Base-by-base conservation (phyloP, 345 rosid species). In the Brassica nigra region DNA sequence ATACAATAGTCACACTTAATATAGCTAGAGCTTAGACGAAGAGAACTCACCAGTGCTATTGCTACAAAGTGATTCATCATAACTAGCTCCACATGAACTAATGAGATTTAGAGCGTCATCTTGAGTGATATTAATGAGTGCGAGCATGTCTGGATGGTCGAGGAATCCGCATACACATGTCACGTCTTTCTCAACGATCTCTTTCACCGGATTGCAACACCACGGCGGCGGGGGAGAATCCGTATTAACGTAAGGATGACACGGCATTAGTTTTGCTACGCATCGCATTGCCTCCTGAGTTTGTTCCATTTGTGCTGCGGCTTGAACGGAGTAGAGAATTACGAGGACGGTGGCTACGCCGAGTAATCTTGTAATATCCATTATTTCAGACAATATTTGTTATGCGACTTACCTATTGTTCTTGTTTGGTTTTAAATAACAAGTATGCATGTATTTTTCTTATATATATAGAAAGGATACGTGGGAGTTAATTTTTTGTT, bases 131-230 rank as follows among this genome's bases (percentile, higher is more conserved):
- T 76, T 69, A 55, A 87, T 3, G 16, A 72, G 18, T 27, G 80
- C 76, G 68, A 87, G 67, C 62, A 81, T 2, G 6, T 31, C 80
- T 0, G 84, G 82, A 68, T 89, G 69, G 30, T 66, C 34, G 4
- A 87, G 66, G 34, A 63, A 83, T 23, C 55, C 58, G 66, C 94
- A 90, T 0, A 91, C 86, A 76, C 97, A 91, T 10, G 68, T 54
- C 0, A 16, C 4, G 0, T 86, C 81, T 0, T 69, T 15, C 16
- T 62, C 42, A 3, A 84, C 70, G 57, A 83, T 39, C 27, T 84
- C 78, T 75, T 79, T 81, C 78, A 89, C 44, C 0, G 97, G 92
- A 12, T 16, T 0, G 55, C 97, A 92, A 62, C 97, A 67, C 3
- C 62, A 42, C 1, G 90, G 84, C 4, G 90, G 85, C 2, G 80